Percentiles rank a stretch among this genome's conserved stretches.
Evolutionary conservation across 352 stramenopile species (phyloP).

Genomic region (Pythium coloratum): DNA sequence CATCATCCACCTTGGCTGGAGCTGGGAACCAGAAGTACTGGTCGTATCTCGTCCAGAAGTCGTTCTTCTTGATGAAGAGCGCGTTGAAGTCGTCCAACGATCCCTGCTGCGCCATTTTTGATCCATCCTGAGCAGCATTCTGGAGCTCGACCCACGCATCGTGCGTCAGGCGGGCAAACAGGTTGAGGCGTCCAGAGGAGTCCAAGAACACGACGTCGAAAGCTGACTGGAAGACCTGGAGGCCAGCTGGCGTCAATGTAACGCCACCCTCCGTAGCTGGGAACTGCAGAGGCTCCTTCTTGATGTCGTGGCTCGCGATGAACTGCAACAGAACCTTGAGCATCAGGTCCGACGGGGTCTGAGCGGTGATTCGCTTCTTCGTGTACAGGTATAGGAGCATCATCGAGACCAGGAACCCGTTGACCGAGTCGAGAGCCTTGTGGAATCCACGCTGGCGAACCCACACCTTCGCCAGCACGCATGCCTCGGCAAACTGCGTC

Average conservation of each 20-base stretch:
- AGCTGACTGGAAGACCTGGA: slow-evolving; percentile 61
- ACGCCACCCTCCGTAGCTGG: slow-evolving; percentile 54
- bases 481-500: slow-evolving; percentile 72
- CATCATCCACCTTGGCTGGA: slow-evolving; percentile 46
- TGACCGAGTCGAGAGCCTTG: slow-evolving; percentile 71
- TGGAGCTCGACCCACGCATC: slow-evolving; percentile 77
- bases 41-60: slow-evolving; percentile 85
- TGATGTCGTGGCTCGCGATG: slow-evolving; percentile 63
- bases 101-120: slow-evolving; percentile 60
- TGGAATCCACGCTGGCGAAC: slow-evolving; percentile 82
- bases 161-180: slow-evolving; percentile 64
- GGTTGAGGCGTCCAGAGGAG: slow-evolving; percentile 69
- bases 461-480: slow-evolving; percentile 88
- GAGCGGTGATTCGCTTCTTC: slow-evolving; percentile 64
- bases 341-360: slow-evolving; percentile 83
- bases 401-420: slow-evolving; percentile 84
- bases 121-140: slow-evolving; percentile 55
- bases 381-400: slow-evolving; percentile 83
- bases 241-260: slow-evolving; percentile 58
- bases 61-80: slow-evolving; percentile 81
- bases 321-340: slow-evolving; percentile 87
- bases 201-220: slow-evolving; percentile 83
- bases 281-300: slow-evolving; percentile 68
- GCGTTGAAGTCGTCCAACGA: slow-evolving; percentile 74
- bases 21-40: slow-evolving; percentile 85